These are phyloP conservation scores for Cydonia oblonga DNA, from an alignment of 331 rosid species.

Conservation along the genomic window DNA sequence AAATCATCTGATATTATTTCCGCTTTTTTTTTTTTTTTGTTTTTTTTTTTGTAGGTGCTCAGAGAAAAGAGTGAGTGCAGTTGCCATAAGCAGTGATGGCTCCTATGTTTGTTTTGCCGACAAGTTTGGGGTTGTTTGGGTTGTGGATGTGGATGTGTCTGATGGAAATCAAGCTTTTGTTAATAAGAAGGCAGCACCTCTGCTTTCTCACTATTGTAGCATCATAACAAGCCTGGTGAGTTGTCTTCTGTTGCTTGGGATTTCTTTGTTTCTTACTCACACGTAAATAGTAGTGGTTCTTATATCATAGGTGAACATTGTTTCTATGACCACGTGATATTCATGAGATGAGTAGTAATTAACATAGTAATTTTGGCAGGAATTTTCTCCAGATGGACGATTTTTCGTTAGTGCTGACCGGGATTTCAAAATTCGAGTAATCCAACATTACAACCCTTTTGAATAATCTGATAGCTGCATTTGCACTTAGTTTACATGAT, in stretches of 20 bases:
- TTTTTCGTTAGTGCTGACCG: conserved; percentile 77
- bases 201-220: conserved; percentile 92
- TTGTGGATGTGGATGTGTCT: conserved; percentile 44
- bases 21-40: background rate
- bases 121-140: conserved; percentile 89
- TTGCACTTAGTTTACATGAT: background rate
- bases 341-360: background rate
- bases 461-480: background rate
- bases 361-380: conserved; percentile 30
- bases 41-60: conserved; percentile 37
- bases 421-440: conserved; percentile 88
- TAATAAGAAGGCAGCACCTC: conserved; percentile 44
- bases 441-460: conserved; percentile 2
- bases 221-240: conserved; percentile 83
- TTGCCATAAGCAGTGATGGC: conserved; percentile 57
- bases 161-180: conserved; percentile 25
- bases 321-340: background rate
- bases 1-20: background rate
- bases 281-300: background rate
- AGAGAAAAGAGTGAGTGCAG: conserved; percentile 83
- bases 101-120: conserved; percentile 74
- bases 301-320: background rate
- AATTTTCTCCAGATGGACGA: conserved; percentile 65
- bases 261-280: background rate
- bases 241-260: background rate